A percentile compares a stretch with the other conserved stretches of the same genome.
These are phyloP conservation scores for Mycosphaerelloides madeirae DNA, from an alignment of 2,329 filamentous ascomycete genomes.

Conservation along the genomic window DNA sequence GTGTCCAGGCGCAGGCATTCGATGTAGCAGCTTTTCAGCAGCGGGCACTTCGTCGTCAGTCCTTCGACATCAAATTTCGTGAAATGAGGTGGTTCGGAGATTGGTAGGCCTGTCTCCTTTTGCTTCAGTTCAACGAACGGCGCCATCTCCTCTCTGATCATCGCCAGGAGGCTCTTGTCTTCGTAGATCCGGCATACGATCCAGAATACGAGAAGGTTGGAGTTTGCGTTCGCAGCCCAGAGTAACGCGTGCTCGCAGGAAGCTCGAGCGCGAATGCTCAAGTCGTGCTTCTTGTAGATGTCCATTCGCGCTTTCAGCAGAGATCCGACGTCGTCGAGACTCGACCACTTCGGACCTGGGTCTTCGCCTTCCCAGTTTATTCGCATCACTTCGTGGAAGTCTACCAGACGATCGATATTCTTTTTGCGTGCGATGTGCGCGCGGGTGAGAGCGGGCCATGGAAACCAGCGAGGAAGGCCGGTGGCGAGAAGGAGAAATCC, in stretches of 20 bases:
- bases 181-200: conserved; percentile 35
- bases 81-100: conserved; percentile 32
- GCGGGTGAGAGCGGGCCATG: conserved; percentile 47
- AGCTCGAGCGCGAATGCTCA: conserved; percentile 31
- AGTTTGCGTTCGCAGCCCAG: conserved; percentile 54
- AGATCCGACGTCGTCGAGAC: conserved; percentile 33
- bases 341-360: conserved; percentile 31
- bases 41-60: conserved; percentile 30
- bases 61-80: conserved; percentile 32
- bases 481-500: conserved; percentile 51
- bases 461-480: conserved; percentile 53
- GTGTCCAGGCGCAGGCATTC: conserved; percentile 35
- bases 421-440: conserved; percentile 40
- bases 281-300: conserved; percentile 29
- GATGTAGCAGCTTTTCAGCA: conserved; percentile 37
- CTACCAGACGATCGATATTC: conserved; percentile 22
- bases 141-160: conserved; percentile 33
- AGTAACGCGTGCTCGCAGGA: conserved; percentile 46
- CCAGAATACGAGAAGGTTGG: conserved; percentile 44
- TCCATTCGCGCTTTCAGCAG: conserved; percentile 30
- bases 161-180: conserved; percentile 27
- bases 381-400: conserved; percentile 32
- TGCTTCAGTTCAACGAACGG: conserved; percentile 29
- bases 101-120: conserved; percentile 28
- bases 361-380: conserved; percentile 27